Percentiles rank a stretch among this genome's conserved stretches.
Evolutionary conservation across 257 asterid species (phyloP).

Genomic region (Schizonepeta tenuifolia): DNA sequence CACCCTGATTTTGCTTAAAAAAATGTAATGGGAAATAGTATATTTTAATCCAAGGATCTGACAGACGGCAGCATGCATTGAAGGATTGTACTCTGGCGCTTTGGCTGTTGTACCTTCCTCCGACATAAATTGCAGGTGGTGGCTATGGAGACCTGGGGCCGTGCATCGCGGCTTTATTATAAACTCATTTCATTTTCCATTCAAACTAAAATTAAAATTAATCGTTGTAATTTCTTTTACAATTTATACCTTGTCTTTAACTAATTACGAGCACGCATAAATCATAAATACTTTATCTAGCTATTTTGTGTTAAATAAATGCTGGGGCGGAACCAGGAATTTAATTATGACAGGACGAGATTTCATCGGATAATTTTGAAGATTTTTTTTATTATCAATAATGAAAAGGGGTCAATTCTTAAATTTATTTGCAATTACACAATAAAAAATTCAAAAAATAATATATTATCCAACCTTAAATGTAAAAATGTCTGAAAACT

Average conservation of each 20-base stretch:
- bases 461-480: too few species aligned
- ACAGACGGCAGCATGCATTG: conserved; percentile 36
- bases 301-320: too few species aligned
- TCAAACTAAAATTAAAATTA: not conserved
- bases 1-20: conserved; percentile 19
- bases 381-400: too few species aligned
- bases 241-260: not conserved
- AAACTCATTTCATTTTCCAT: not conserved
- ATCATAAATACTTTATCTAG: too few species aligned
- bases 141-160: conserved; percentile 38
- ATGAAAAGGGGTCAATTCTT: too few species aligned
- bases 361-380: too few species aligned
- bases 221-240: not conserved
- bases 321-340: too few species aligned
- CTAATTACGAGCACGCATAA: not conserved
- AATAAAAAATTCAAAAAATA: too few species aligned
- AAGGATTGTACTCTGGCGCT: conserved; percentile 35
- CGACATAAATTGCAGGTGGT: conserved; percentile 33
- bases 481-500: too few species aligned
- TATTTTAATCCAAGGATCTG: conserved; percentile 7
- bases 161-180: conserved; percentile 40
- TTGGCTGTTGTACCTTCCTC: conserved; percentile 35
- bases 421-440: too few species aligned
- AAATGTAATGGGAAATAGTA: not conserved
- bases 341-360: too few species aligned